phyloP scores from a whole-genome alignment of 1,284 basidiomycete species.

The Stygiomarasmius scandens region DNA sequence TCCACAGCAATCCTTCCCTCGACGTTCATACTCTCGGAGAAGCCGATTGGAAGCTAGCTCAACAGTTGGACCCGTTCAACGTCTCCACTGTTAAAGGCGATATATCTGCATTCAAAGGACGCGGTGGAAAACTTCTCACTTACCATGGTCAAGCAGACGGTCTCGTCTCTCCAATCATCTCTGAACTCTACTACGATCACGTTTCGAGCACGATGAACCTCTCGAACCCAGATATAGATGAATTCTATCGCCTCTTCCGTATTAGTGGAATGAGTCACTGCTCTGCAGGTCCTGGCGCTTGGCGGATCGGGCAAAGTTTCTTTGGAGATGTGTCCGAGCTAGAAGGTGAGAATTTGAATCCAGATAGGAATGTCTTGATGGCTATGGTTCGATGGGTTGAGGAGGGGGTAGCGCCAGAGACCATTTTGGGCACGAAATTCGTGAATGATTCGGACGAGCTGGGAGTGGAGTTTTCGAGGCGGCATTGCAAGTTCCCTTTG shows the following conservation, averaged over 20 bases:
- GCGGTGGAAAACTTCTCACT: conserved; percentile 22
- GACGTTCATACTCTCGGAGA: conserved; percentile 9
- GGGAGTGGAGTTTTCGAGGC: conserved; percentile 8
- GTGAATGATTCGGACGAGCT: conserved; percentile 10
- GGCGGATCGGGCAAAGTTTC: conserved; percentile 10
- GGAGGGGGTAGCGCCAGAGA: conserved; percentile 18
- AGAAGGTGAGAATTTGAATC: neutral
- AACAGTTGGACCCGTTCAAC: conserved; percentile 17
- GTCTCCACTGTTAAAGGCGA: conserved; percentile 21
- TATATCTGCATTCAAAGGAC: conserved; percentile 20
- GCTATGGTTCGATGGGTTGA: conserved; percentile 23
- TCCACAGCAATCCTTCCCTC: conserved; percentile 12
- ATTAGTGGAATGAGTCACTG: conserved; percentile 22
- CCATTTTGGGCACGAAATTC: conserved; percentile 15
- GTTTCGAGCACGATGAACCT: conserved; percentile 17
- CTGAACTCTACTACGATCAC: conserved; percentile 20
- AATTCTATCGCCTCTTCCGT: conserved; percentile 19
- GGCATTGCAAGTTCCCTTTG: conserved; percentile 20
- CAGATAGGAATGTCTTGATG: conserved; percentile 16
- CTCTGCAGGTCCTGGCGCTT: conserved; percentile 16
- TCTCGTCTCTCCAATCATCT: conserved; percentile 19
- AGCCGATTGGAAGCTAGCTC: conserved; percentile 1
- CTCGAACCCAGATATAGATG: conserved; percentile 10
- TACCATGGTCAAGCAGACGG: conserved; percentile 23
- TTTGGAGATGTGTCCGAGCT: neutral